A percentile compares a stretch with the other conserved stretches of the same genome.
phyloP scores from a whole-genome alignment of 495 filamentous ascomycete species.

The Tuber umbilicatum region DNA sequence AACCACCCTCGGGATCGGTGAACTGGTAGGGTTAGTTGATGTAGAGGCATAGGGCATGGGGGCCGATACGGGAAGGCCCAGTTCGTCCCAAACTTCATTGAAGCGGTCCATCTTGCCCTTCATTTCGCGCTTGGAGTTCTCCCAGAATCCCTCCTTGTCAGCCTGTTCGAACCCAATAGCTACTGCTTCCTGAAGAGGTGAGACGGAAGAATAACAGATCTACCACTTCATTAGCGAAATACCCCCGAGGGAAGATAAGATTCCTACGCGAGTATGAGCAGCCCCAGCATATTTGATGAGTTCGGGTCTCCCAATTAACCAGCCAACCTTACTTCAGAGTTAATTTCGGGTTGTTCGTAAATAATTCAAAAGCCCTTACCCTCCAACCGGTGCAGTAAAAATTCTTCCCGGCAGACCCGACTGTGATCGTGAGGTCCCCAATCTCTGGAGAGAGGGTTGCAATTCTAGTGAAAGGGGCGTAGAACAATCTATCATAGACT shows the following conservation, averaged over 20 bases:
- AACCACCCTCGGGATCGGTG: slow-evolving; percentile 89
- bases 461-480: slow-evolving; percentile 87
- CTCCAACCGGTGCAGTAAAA: slow-evolving; percentile 98
- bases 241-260: not conserved
- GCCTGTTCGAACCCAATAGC: slow-evolving; percentile 92
- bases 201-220: slow-evolving; percentile 92
- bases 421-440: slow-evolving; percentile 78
- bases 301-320: slow-evolving; percentile 80
- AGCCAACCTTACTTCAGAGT: slow-evolving; percentile 45
- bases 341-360: not conserved
- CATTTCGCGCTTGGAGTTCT: slow-evolving; percentile 77
- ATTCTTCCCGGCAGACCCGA: slow-evolving; percentile 92
- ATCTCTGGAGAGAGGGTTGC: slow-evolving; percentile 83
- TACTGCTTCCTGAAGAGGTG: slow-evolving; percentile 90
- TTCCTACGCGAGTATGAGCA: slow-evolving; percentile 66
- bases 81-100: slow-evolving; percentile 80
- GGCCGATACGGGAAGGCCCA: slow-evolving; percentile 58
- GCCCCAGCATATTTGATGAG: slow-evolving; percentile 87
- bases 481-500: slow-evolving; percentile 91
- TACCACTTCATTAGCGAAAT: not conserved
- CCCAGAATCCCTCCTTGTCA: slow-evolving; percentile 80
- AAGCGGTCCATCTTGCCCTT: slow-evolving; percentile 78
- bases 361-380: slow-evolving; percentile 52
- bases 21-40: slow-evolving; percentile 48
- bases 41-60: not conserved